Percentiles rank a stretch among this genome's conserved stretches.
Evolutionary conservation across 2,329 filamentous ascomycete genomes (phyloP).

Genomic region (Fusarium sp.): DNA sequence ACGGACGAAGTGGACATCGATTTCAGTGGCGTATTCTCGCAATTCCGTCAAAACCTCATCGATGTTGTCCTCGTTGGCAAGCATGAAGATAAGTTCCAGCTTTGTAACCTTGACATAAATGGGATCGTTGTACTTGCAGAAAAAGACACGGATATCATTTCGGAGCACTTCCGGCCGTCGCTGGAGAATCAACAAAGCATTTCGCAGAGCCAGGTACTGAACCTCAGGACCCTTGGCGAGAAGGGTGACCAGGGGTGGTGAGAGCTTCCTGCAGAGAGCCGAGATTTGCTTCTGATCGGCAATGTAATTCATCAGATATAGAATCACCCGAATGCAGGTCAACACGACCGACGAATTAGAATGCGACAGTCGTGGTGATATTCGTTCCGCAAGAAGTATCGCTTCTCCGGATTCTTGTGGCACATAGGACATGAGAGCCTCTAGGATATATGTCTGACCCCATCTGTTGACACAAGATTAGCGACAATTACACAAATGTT

Average conservation of each 20-base stretch:
- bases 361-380: constrained; percentile 93
- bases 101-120: constrained; percentile 99
- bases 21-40: constrained; percentile 96
- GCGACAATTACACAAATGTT: neutral
- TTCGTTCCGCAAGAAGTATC: constrained; percentile 87
- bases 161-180: constrained; percentile 89
- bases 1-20: constrained; percentile 97
- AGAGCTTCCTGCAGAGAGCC: constrained; percentile 88
- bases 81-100: constrained; percentile 98
- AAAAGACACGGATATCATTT: constrained; percentile 98
- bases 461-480: constrained; percentile 65
- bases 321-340: constrained; percentile 93
- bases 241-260: constrained; percentile 91
- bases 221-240: constrained; percentile 97
- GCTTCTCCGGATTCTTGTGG: constrained; percentile 91
- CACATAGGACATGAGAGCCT: constrained; percentile 97
- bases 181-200: constrained; percentile 92
- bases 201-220: constrained; percentile 94
- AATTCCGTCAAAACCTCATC: constrained; percentile 93
- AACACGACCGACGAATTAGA: constrained; percentile 96
- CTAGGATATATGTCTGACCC: constrained; percentile 98
- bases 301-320: constrained; percentile 99
- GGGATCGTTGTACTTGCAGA: constrained; percentile 99
- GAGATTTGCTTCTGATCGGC: constrained; percentile 88
- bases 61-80: constrained; percentile 94